These are phyloP conservation scores for Beta macrorhiza DNA, from an alignment of 179 eudicot genomes.

Conservation along the genomic window DNA sequence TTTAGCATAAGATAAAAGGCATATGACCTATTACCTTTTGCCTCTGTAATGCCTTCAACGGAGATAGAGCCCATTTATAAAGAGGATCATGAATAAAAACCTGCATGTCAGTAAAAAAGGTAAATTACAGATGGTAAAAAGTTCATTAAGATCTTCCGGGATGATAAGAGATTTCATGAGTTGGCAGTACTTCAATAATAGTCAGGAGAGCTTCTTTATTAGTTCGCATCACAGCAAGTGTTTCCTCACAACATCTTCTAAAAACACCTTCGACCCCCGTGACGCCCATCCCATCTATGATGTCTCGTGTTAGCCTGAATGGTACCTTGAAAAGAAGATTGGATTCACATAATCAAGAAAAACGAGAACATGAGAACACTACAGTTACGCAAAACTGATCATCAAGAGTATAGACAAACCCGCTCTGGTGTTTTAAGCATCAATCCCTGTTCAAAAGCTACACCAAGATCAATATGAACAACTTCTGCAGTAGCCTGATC, in stretches of 20 bases:
- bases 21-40: conserved; percentile 62
- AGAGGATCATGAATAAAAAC: conserved; percentile 98
- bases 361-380: background rate
- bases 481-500: conserved; percentile 98
- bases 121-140: conserved; percentile 9
- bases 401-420: conserved; percentile 44
- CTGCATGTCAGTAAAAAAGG: conserved; percentile 41
- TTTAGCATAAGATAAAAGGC: conserved; percentile 6
- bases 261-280: conserved; percentile 96
- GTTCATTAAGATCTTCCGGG: background rate
- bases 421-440: conserved; percentile 99
- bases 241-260: conserved; percentile 95
- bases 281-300: conserved; percentile 96
- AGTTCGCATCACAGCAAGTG: conserved; percentile 87
- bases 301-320: conserved; percentile 86
- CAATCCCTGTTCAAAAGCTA: conserved; percentile 98
- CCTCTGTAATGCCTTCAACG: conserved; percentile 88
- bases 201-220: conserved; percentile 96
- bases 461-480: conserved; percentile 96
- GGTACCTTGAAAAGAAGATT: conserved; percentile 62
- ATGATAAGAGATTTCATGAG: background rate
- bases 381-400: background rate
- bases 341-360: background rate
- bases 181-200: conserved; percentile 69
- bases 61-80: conserved; percentile 96